These are phyloP conservation scores for Cucurbitaria berberidis DNA, from an alignment of 2,329 filamentous ascomycete genomes.

Conservation along the genomic window DNA sequence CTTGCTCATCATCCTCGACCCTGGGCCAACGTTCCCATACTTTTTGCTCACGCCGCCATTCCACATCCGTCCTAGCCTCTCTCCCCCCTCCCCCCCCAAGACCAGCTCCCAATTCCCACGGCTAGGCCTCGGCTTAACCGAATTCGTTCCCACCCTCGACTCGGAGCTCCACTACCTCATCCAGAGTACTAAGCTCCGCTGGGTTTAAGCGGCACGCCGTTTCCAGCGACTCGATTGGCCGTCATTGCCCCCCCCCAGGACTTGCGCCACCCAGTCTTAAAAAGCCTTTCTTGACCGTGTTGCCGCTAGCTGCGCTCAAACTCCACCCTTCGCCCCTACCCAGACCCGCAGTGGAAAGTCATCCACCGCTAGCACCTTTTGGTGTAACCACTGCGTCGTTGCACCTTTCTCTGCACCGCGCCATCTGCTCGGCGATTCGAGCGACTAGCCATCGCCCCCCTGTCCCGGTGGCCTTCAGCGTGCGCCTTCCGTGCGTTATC, in stretches of 20 bases:
- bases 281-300: slow-evolving; percentile 36
- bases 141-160: slow-evolving; percentile 26
- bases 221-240: slow-evolving; percentile 38
- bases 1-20: slow-evolving; percentile 15
- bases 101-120: slow-evolving; percentile 40
- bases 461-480: slow-evolving; percentile 40
- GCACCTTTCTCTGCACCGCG: slow-evolving; percentile 40
- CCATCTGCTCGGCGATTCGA: slow-evolving; percentile 47
- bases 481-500: slow-evolving; percentile 49
- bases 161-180: slow-evolving; percentile 47
- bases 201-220: slow-evolving; percentile 39
- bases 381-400: slow-evolving; percentile 48
- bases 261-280: slow-evolving; percentile 40
- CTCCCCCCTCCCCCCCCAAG: slow-evolving; percentile 31
- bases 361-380: slow-evolving; percentile 43
- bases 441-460: slow-evolving; percentile 30
- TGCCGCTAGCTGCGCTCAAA: slow-evolving; percentile 43
- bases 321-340: slow-evolving; percentile 36
- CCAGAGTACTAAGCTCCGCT: slow-evolving; percentile 40
- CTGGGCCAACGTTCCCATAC: slow-evolving; percentile 26
- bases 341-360: slow-evolving; percentile 33
- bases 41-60: slow-evolving; percentile 32
- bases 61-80: slow-evolving; percentile 29
- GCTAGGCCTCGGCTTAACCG: slow-evolving; percentile 46
- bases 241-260: slow-evolving; percentile 45